Conservation (phyloP, 805 yeast genomes). For the Naumovozyma castellii region DNA sequence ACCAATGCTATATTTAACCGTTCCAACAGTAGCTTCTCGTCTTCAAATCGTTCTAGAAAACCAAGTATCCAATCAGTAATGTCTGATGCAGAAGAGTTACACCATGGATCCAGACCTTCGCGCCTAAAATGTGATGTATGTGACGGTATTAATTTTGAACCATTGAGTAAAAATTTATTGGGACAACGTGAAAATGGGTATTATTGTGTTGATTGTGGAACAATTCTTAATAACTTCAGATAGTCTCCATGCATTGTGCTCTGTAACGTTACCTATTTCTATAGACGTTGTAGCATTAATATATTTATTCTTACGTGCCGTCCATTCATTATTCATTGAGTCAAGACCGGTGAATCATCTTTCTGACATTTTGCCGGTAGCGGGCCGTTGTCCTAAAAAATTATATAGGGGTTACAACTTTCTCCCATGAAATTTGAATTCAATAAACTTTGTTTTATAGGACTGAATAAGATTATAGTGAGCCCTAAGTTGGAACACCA, state of each 20-base stretch:
- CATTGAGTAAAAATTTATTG: conserved; percentile 3
- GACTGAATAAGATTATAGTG: no score
- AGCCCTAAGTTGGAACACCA: no score
- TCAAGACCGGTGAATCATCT: no score
- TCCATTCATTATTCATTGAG: no score
- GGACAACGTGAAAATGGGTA: conserved; percentile 11
- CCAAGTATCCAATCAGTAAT: conserved; percentile 6
- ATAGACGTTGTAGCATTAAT: no score
- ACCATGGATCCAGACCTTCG: background rate
- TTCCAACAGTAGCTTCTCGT: conserved; percentile 11
- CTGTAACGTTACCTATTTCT: no score
- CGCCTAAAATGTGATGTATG: conserved; percentile 20
- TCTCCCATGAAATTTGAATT: no score
- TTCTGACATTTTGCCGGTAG: no score
- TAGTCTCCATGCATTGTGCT: conserved; percentile 3
- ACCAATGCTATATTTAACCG: conserved; percentile 10
- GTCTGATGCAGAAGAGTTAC: background rate
- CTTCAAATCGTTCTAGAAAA: conserved; percentile 6
- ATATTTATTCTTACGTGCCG: no score
- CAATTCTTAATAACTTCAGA: conserved; percentile 19
- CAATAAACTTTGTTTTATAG: no score
- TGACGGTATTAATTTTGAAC: conserved; percentile 19
- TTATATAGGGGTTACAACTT: no score
- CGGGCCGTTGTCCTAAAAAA: no score
- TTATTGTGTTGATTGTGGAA: conserved; percentile 25